Percentiles rank a stretch among this genome's conserved stretches.
These are phyloP conservation scores for Exophiala bonariae DNA, from an alignment of 2,329 filamentous ascomycete genomes.

Conservation along the genomic window DNA sequence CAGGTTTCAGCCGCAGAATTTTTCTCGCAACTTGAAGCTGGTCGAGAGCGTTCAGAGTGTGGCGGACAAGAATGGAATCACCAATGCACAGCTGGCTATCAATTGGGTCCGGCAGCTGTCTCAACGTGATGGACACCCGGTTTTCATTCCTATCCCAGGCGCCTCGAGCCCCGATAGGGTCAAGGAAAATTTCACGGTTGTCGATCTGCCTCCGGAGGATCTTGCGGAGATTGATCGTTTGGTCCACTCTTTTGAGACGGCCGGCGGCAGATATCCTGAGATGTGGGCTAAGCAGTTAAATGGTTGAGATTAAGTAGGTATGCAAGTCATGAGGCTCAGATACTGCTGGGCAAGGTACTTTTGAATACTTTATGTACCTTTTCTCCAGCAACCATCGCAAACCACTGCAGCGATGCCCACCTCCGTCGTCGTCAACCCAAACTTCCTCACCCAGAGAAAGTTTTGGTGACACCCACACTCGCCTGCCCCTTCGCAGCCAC, in stretches of 20 bases:
- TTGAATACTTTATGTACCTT: too few relatives aligned
- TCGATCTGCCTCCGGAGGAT: slow-evolving; percentile 40
- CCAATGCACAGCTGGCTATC: slow-evolving; percentile 58
- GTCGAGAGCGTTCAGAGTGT: slow-evolving; percentile 52
- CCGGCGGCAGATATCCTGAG: slow-evolving; percentile 10
- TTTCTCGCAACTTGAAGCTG: slow-evolving; percentile 56
- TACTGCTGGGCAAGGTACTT: too few relatives aligned
- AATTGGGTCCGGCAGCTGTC: slow-evolving; percentile 65
- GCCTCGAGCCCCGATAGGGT: slow-evolving; percentile 36
- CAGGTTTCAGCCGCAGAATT: slow-evolving; percentile 54
- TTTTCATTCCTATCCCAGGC: slow-evolving; percentile 44
- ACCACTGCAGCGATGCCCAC: too few relatives aligned
- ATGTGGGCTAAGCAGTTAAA: too few relatives aligned
- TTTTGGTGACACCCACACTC: slow-evolving; percentile 24
- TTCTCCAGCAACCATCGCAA: too few relatives aligned
- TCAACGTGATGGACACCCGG: slow-evolving; percentile 28
- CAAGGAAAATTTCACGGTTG: slow-evolving; percentile 39
- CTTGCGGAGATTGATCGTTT: slow-evolving; percentile 49
- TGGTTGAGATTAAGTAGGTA: too few relatives aligned
- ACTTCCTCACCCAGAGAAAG: slow-evolving; percentile 11
- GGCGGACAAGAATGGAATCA: slow-evolving; percentile 55
- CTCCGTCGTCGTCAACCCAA: background rate
- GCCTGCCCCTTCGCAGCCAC: slow-evolving; percentile 35
- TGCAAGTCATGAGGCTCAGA: too few relatives aligned
- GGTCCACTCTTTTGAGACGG: slow-evolving; percentile 45